Conservation (phyloP, 345 rosid species). For the Arabis alpina region DNA sequence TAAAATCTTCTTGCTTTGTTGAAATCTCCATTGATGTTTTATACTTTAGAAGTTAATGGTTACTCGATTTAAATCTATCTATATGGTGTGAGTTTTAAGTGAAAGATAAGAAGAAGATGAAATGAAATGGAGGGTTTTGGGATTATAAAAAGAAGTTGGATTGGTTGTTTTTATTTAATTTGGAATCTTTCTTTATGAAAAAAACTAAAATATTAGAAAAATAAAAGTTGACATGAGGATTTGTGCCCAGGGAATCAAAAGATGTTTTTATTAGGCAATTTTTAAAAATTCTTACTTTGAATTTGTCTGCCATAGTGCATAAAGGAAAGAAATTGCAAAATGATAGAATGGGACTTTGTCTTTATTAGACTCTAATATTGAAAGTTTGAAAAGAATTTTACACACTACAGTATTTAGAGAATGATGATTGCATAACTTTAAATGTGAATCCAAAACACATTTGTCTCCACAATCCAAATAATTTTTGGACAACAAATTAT, state of each 20-base stretch:
- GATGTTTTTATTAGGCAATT: slow-evolving; percentile 44
- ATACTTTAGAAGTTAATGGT: slow-evolving; percentile 41
- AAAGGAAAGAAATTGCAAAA: slow-evolving; percentile 24
- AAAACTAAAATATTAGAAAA: slow-evolving; percentile 16
- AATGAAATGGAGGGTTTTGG: slow-evolving; percentile 34
- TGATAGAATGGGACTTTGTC: slow-evolving; percentile 26
- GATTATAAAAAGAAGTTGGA: slow-evolving; percentile 45
- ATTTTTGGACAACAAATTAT: no score
- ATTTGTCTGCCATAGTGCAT: slow-evolving; percentile 44
- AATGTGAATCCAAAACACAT: no score
- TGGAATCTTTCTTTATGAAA: slow-evolving; percentile 43
- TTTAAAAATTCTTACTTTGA: slow-evolving; percentile 37
- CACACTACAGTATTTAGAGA: not conserved
- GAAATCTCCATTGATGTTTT: slow-evolving; percentile 55
- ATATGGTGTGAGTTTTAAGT: slow-evolving; percentile 37
- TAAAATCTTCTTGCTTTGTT: slow-evolving; percentile 37
- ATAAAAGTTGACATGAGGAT: slow-evolving; percentile 42
- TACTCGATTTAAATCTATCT: slow-evolving; percentile 46
- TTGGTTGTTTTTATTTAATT: slow-evolving; percentile 31
- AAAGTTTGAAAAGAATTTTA: not conserved
- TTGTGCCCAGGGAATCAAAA: slow-evolving; percentile 47
- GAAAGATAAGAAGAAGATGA: slow-evolving; percentile 29
- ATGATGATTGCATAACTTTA: no score
- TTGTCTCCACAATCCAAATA: no score
- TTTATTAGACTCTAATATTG: slow-evolving; percentile 27